Percentiles rank a stretch among this genome's conserved stretches.
Conservation (phyloP, 257 asterid genomes). For the Hygrophila difformis region DNA sequence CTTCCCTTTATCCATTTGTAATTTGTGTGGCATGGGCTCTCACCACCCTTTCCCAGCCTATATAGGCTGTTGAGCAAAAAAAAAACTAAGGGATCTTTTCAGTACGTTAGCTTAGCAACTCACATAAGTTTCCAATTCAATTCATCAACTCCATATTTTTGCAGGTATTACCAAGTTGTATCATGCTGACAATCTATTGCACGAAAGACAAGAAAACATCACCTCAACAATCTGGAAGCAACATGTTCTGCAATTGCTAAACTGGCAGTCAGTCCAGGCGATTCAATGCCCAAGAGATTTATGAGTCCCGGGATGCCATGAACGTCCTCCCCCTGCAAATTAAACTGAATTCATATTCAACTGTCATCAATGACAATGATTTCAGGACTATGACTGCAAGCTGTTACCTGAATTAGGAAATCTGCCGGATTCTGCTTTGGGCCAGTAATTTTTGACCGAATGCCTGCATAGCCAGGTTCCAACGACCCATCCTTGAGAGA, state of each 20-base stretch:
- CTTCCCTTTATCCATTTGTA: too few relatives aligned
- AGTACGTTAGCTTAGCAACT: too few relatives aligned
- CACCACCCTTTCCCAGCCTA: too few relatives aligned
- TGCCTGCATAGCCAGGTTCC: conserved; percentile 80
- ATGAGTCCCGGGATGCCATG: conserved; percentile 56
- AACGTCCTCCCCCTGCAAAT: conserved; percentile 53
- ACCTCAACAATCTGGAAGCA: conserved; percentile 40
- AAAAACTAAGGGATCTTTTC: too few relatives aligned
- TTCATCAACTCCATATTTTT: background rate
- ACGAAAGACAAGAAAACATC: background rate
- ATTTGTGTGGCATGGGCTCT: too few relatives aligned
- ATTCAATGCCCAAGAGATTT: conserved; percentile 77
- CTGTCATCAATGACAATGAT: background rate
- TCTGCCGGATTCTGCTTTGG: conserved; percentile 44
- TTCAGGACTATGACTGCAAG: too few relatives aligned
- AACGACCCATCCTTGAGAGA: conserved; percentile 51
- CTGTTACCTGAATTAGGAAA: conserved; percentile 67
- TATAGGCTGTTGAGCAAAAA: too few relatives aligned
- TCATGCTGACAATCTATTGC: conserved; percentile 16
- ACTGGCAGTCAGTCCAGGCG: conserved; percentile 80
- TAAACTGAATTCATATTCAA: background rate
- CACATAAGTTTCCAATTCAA: too few relatives aligned
- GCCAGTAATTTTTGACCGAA: conserved; percentile 77
- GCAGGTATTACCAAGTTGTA: background rate
- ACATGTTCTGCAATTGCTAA: conserved; percentile 74